Percentiles rank a stretch among this genome's conserved stretches.
phyloP scores from a whole-genome alignment of 129 eudicot genomes.

The Lactuca sativa region DNA sequence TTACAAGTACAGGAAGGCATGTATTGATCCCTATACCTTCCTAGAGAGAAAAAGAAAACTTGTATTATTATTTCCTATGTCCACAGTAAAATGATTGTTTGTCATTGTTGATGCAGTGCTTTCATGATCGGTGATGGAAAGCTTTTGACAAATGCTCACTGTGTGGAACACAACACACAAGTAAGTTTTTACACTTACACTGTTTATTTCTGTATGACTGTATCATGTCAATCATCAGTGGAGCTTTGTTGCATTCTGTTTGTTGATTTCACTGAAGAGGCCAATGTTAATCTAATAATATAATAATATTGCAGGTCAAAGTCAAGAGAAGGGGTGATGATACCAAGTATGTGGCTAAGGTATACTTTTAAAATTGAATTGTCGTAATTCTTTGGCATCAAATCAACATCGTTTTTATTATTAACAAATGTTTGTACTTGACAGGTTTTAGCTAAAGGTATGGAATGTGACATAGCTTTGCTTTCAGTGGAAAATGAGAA shows the following conservation, averaged over 20 bases:
- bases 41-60: conserved; percentile 1
- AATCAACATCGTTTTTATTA: conserved; percentile 5
- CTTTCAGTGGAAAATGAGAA: conserved; percentile 83
- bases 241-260: conserved; percentile 3
- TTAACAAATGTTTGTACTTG: conserved; percentile 7
- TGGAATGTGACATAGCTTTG: conserved; percentile 95
- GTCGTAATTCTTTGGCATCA: neutral
- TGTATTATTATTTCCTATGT: conserved; percentile 10
- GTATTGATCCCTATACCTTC: conserved; percentile 30
- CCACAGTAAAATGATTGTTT: neutral
- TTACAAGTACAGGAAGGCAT: conserved; percentile 95
- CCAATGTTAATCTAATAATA: conserved; percentile 14
- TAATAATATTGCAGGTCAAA: conserved; percentile 70
- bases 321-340: conserved; percentile 98
- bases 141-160: conserved; percentile 99
- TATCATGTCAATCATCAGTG: conserved; percentile 11
- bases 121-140: conserved; percentile 96
- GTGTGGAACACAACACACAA: conserved; percentile 93
- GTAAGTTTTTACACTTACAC: conserved; percentile 34
- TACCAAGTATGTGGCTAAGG: conserved; percentile 95
- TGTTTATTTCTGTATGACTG: neutral
- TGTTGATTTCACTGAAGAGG: conserved; percentile 1
- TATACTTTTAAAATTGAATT: conserved; percentile 29
- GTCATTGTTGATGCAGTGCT: conserved; percentile 61
- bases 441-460: conserved; percentile 91